phyloP scores from a whole-genome alignment of 2,329 filamentous ascomycete genomes.

The Trichoderma arundinaceum region DNA sequence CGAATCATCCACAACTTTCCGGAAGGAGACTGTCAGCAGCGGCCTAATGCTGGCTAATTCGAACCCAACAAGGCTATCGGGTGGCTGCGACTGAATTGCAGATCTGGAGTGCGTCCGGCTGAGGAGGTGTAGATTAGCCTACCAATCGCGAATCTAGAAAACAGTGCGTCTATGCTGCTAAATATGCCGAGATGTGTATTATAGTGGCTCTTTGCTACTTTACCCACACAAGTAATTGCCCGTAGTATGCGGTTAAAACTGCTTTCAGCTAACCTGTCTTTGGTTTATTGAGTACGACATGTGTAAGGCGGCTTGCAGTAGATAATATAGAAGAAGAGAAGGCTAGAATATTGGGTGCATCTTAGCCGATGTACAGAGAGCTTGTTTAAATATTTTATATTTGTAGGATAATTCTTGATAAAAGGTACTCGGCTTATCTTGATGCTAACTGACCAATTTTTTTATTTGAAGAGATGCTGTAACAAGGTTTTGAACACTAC shows the following conservation, averaged over 20 bases:
- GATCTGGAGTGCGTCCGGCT: constrained; percentile 25
- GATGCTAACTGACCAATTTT: not conserved
- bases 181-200: not conserved
- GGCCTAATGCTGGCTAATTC: constrained; percentile 4
- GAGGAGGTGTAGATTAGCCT: constrained; percentile 6
- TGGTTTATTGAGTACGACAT: not conserved
- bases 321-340: not conserved
- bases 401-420: not conserved
- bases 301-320: not conserved
- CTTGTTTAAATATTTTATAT: not conserved
- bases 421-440: not conserved
- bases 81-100: constrained; percentile 1
- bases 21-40: not conserved
- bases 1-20: not conserved
- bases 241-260: not conserved
- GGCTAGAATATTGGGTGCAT: not conserved
- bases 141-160: not conserved
- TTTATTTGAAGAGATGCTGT: not conserved
- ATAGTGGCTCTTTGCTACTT: not conserved
- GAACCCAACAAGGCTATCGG: not conserved
- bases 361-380: not conserved
- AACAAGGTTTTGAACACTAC: not conserved
- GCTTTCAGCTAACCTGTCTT: not conserved
- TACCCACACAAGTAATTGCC: not conserved
- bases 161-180: not conserved